These are phyloP conservation scores for Crithidia mellificae DNA, from an alignment of 208 protist species.

Conservation along the genomic window DNA sequence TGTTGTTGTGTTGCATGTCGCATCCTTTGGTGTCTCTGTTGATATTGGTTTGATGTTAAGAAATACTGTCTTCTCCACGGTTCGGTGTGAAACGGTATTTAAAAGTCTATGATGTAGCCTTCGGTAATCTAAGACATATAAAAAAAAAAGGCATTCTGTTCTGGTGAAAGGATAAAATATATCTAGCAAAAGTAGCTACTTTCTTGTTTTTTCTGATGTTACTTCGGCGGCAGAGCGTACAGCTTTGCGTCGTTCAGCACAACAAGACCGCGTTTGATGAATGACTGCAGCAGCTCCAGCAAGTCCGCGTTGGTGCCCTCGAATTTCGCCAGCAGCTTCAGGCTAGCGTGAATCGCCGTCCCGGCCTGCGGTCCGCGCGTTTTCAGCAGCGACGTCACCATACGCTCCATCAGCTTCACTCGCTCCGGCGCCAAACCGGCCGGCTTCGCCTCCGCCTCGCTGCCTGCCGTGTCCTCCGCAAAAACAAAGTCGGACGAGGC, in stretches of 20 bases:
- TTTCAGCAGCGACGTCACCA: conserved; percentile 77
- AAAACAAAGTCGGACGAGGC: conserved; percentile 29
- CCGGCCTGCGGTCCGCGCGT: conserved; percentile 49
- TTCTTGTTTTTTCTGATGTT: background rate
- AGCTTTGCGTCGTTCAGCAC: conserved; percentile 58
- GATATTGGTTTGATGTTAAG: no score
- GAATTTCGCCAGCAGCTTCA: conserved; percentile 82
- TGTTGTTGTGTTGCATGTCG: no score
- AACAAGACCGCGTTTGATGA: conserved; percentile 57
- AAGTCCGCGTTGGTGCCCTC: conserved; percentile 56
- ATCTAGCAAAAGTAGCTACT: background rate
- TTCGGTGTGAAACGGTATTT: no score
- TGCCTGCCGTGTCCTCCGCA: conserved; percentile 26
- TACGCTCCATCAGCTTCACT: conserved; percentile 62
- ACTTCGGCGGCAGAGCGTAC: conserved; percentile 53
- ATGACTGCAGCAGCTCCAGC: conserved; percentile 65
- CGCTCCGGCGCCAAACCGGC: conserved; percentile 60
- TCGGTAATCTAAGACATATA: no score
- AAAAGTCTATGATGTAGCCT: no score
- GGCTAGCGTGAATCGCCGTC: conserved; percentile 80
- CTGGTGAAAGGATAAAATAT: background rate
- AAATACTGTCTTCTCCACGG: no score
- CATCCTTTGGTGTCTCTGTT: no score
- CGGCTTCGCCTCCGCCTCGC: conserved; percentile 49
- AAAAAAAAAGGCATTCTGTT: background rate